These are phyloP conservation scores for Talaromyces wortmannii DNA, from an alignment of 495 filamentous ascomycete genomes.

Conservation along the genomic window DNA sequence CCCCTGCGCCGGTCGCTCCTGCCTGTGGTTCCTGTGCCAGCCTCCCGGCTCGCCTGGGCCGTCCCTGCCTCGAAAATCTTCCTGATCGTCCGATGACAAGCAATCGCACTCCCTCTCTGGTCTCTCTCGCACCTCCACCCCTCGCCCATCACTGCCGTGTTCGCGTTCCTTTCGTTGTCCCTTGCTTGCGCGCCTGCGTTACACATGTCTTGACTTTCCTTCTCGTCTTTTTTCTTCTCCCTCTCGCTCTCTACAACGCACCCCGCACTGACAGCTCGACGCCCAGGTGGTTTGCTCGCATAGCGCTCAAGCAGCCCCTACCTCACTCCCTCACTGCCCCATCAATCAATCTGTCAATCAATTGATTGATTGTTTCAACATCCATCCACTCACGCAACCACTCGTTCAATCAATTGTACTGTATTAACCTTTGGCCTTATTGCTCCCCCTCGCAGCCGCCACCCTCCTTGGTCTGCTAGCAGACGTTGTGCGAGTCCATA, in stretches of 20 bases:
- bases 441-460: neutral
- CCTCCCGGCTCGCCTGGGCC: neutral
- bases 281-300: neutral
- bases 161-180: neutral
- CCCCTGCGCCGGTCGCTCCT: too few relatives aligned
- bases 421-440: neutral
- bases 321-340: neutral
- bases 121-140: neutral
- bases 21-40: too few relatives aligned
- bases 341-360: constrained; percentile 1
- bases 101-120: neutral
- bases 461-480: neutral
- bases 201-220: neutral
- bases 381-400: neutral
- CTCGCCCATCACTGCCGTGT: neutral
- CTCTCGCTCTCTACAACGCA: neutral
- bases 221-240: neutral
- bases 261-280: neutral
- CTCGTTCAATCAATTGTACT: neutral
- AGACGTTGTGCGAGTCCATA: neutral
- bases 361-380: neutral
- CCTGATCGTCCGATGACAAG: too few relatives aligned
- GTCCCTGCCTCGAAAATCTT: neutral
- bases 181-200: neutral
- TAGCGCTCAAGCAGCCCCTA: neutral